Conservation (phyloP, 208 protist species). For the Endotrypanum monterogeii region DNA sequence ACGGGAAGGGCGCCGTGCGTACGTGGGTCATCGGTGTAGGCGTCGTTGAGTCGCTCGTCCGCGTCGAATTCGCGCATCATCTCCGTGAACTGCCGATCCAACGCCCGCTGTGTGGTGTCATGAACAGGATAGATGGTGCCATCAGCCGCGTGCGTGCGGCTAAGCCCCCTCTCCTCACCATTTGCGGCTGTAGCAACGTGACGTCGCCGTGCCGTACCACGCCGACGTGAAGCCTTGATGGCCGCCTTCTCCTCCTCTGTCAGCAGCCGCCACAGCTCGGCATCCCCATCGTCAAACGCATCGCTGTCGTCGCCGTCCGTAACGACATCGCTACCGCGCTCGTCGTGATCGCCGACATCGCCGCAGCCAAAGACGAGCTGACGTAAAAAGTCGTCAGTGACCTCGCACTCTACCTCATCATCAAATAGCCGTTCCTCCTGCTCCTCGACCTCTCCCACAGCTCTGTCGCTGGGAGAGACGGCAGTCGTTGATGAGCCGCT, state of each 20-base stretch:
- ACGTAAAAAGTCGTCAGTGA: constrained; percentile 84
- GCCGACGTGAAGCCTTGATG: constrained; percentile 35
- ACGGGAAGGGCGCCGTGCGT: constrained; percentile 74
- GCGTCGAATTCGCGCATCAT: constrained; percentile 81
- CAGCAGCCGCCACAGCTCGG: constrained; percentile 44
- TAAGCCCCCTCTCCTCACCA: constrained; percentile 3
- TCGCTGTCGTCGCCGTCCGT: constrained; percentile 25
- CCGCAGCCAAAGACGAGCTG: constrained; percentile 71
- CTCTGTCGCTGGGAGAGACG: neutral
- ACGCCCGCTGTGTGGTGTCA: constrained; percentile 51
- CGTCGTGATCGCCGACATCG: constrained; percentile 21
- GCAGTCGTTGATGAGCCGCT: neutral
- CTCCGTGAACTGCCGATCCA: constrained; percentile 71
- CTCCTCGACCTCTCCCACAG: constrained; percentile 25
- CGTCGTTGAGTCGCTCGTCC: constrained; percentile 69
- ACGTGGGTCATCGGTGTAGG: constrained; percentile 76
- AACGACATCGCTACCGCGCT: constrained; percentile 22
- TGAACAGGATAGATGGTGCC: constrained; percentile 50
- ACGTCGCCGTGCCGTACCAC: constrained; percentile 41
- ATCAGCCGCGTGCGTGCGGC: constrained; percentile 30
- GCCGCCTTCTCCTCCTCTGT: constrained; percentile 53
- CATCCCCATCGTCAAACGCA: constrained; percentile 28
- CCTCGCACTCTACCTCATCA: constrained; percentile 80
- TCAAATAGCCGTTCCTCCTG: constrained; percentile 79
- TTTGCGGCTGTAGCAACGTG: neutral